Base-by-base conservation (phyloP, 192 early-diverging fungal species). In the Entomortierella beljakovae region DNA sequence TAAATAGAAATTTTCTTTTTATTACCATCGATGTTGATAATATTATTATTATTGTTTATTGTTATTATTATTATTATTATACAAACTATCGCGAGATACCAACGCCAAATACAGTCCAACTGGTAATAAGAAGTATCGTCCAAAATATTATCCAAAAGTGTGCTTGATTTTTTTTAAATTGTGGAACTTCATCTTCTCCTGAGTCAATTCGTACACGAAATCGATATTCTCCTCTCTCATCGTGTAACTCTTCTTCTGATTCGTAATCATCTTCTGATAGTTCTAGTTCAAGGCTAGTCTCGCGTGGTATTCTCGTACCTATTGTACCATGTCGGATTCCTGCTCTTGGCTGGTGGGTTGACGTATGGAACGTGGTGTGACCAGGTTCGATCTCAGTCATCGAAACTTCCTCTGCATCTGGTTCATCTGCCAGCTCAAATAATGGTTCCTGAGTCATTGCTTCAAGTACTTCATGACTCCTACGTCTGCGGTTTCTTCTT, bases 101-200 rank as follows among this genome's bases (percentile, higher is more conserved):
- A 1, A 79, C 38, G 18, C 53, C 67, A 70, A 79, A 79, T 10
- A 79, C 75, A 1, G 38, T 68, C 75, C 75, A 79, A 16, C 75
- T 79, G 4, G 55, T 32, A 13, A 79, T 9, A 0, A 79, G 67
- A 6, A 79, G 54, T 25, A 64, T 32, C 1, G 67, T 64, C 75
- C 75, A 79, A 3, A 70, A 18, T 20, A 79, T 64, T 26, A 79
- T 70, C 75, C 75, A 79, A 33, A 79, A 79, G 33, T 70, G 75
- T 25, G 75, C 67, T 15, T 79, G 75, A 0, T 35, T 18, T 49
- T 66, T 79, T 33, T 79, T 79, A 26, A 16, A 25, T 6, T 31
- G 75, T 20, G 75, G 75, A 18, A 79, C 51, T 11, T 79, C 75
- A 33, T 79, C 75, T 11, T 79, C 75, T 0, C 75, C 75, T 46